These are phyloP conservation scores for Fusarium sacchari DNA, from an alignment of 2,329 filamentous ascomycete species.

Conservation along the genomic window DNA sequence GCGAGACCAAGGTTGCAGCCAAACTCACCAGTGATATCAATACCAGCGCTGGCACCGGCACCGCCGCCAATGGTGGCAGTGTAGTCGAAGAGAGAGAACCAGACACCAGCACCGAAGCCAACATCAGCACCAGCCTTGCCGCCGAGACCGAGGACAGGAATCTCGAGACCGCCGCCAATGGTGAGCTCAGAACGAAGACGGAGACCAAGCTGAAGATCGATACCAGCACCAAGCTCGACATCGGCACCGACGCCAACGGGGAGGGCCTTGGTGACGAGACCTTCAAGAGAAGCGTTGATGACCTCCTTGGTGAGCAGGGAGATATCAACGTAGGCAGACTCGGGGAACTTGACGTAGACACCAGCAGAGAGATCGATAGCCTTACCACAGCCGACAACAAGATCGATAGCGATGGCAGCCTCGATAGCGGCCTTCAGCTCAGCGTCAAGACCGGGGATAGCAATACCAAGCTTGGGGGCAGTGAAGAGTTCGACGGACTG, in stretches of 20 bases:
- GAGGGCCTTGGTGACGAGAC: slow-evolving; percentile 42
- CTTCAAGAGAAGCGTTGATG: slow-evolving; percentile 54
- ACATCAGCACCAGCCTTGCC: slow-evolving; percentile 52
- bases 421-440: slow-evolving; percentile 59
- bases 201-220: slow-evolving; percentile 59
- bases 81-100: slow-evolving; percentile 64
- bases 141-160: slow-evolving; percentile 44
- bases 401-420: slow-evolving; percentile 60
- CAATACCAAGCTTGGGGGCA: slow-evolving; percentile 49
- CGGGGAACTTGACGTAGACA: slow-evolving; percentile 60
- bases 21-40: slow-evolving; percentile 40
- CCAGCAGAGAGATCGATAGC: slow-evolving; percentile 60
- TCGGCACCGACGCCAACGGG: slow-evolving; percentile 40
- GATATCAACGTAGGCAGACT: slow-evolving; percentile 54
- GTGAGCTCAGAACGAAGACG: slow-evolving; percentile 61
- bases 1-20: slow-evolving; percentile 37
- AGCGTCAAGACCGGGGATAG: slow-evolving; percentile 52
- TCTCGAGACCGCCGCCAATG: slow-evolving; percentile 47
- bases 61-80: slow-evolving; percentile 53
- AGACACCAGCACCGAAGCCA: slow-evolving; percentile 54
- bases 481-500: slow-evolving; percentile 63
- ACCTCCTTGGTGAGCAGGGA: slow-evolving; percentile 53
- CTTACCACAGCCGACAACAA: slow-evolving; percentile 59
- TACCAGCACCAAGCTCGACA: slow-evolving; percentile 52
- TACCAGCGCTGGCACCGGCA: slow-evolving; percentile 48